Evolutionary conservation across 2,329 filamentous ascomycete species (phyloP).

Genomic region (Aspergillus sp.): DNA sequence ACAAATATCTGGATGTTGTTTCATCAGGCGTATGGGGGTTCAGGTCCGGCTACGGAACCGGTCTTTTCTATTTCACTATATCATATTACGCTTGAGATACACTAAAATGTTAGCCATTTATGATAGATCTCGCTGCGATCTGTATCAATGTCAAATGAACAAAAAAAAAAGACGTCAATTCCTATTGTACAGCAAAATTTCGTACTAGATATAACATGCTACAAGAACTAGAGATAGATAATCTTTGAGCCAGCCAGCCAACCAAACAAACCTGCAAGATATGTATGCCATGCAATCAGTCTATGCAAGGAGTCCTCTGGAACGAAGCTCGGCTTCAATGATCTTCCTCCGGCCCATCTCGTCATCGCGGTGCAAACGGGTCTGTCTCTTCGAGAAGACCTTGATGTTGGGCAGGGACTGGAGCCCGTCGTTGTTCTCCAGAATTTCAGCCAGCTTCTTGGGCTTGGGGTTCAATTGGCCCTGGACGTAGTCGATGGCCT

Average conservation of each 20-base stretch:
- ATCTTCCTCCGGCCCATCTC: conserved; percentile 76
- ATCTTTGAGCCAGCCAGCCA: neutral
- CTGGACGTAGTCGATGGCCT: conserved; percentile 57
- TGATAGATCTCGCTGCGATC: conserved; percentile 4
- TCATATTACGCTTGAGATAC: neutral
- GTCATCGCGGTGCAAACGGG: conserved; percentile 70
- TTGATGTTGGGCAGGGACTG: conserved; percentile 67
- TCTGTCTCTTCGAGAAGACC: conserved; percentile 65
- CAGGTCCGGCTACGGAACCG: neutral
- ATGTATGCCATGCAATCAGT: neutral
- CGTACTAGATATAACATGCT: conserved; percentile 20
- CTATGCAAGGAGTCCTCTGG: conserved; percentile 60
- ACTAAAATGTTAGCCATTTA: neutral
- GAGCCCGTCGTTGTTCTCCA: conserved; percentile 53
- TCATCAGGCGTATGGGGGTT: conserved; percentile 9
- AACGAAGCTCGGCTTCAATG: conserved; percentile 69
- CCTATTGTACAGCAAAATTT: conserved; percentile 27
- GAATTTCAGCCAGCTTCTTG: conserved; percentile 63
- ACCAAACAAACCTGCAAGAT: neutral
- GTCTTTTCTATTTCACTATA: neutral
- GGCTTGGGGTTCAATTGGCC: conserved; percentile 41
- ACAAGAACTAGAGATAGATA: conserved; percentile 21
- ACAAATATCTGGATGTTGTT: neutral
- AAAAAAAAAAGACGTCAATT: conserved; percentile 15
- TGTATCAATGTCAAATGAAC: conserved; percentile 7